Base-by-base conservation (phyloP, 371 early-diverging fungal genomes). In the Mucor sp. region DNA sequence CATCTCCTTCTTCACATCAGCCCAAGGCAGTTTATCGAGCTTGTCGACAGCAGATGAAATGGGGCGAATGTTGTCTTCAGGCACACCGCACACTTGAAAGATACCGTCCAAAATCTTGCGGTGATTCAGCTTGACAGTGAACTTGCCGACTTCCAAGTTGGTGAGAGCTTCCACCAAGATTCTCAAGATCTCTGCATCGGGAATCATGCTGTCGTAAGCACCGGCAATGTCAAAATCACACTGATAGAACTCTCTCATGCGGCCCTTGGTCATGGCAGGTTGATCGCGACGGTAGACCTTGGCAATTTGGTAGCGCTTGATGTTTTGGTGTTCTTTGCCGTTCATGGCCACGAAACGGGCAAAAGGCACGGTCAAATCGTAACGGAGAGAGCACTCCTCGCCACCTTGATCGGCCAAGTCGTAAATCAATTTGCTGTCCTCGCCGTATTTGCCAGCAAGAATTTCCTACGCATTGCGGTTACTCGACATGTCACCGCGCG, bases 201-300 rank as follows among this genome's bases (percentile, higher is more conserved):
- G 95, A 47, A 99, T 87, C 99, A 99, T 99, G 2, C 93, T 74
- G 57, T 97, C 96, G 73, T 95, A 96, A 11, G 85, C 80, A 17
- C 99, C 99, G 27, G 99, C 99, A 85, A 99, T 94, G 80, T 99
- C 99, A 71, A 97, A 99, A 89, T 99, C 99, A 77, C 99, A 99
- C 85, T 99, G 99, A 78, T 89, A 94, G 75, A 99, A 99, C 84
- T 99, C 99, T 75, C 99, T 88, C 93, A 98, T 94, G 47, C 99
- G 91, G 11, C 99, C 99, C 79, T 96, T 97, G 65, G 93, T 95
- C 91, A 99, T 93, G 19, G 97, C 95, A 56, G 99, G 99, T 81
- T 99, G 97, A 82, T 99, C 99, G 67, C 99, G 90, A 60, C 99
- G 90, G 84, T 97, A 99, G 19, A 99, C 99, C 79, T 99, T 99